A percentile compares a stretch with the other conserved stretches of the same genome.
Conservation (phyloP, 768 basidiomycete species). For the Termitomyces sp. region DNA sequence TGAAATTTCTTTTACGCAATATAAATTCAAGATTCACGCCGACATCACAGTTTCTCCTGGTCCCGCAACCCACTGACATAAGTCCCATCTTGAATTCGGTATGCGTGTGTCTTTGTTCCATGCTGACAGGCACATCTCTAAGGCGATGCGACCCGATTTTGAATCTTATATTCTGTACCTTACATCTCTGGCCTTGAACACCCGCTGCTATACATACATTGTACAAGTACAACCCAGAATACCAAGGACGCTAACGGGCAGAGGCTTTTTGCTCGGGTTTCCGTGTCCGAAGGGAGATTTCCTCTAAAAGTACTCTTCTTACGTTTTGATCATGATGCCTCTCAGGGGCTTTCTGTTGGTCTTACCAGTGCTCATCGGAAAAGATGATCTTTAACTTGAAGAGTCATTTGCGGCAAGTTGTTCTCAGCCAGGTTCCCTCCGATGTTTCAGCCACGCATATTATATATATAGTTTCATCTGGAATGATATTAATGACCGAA, state of each 20-base stretch:
- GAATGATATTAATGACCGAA: neutral
- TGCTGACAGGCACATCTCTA: too few species aligned
- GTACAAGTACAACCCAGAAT: too few species aligned
- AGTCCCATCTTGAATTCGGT: too few species aligned
- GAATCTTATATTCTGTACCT: too few species aligned
- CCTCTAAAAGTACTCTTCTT: neutral
- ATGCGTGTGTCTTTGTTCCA: too few species aligned
- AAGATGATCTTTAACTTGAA: neutral
- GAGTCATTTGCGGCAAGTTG: neutral
- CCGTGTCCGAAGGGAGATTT: neutral
- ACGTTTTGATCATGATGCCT: neutral
- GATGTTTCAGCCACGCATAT: constrained; percentile 4
- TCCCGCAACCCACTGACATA: too few species aligned
- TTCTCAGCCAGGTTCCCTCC: neutral
- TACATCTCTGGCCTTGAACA: neutral
- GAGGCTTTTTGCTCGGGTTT: neutral
- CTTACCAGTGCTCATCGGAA: neutral
- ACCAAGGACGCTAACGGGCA: too few species aligned
- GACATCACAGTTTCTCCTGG: too few species aligned
- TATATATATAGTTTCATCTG: neutral
- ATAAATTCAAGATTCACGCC: too few species aligned
- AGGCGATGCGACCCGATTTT: too few species aligned
- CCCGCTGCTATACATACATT: too few species aligned
- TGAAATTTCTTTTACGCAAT: too few species aligned
- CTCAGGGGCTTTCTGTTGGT: neutral